Base-by-base conservation (phyloP, 2,329 filamentous ascomycete genomes). In the Aspergillus ochraceoroseus region DNA sequence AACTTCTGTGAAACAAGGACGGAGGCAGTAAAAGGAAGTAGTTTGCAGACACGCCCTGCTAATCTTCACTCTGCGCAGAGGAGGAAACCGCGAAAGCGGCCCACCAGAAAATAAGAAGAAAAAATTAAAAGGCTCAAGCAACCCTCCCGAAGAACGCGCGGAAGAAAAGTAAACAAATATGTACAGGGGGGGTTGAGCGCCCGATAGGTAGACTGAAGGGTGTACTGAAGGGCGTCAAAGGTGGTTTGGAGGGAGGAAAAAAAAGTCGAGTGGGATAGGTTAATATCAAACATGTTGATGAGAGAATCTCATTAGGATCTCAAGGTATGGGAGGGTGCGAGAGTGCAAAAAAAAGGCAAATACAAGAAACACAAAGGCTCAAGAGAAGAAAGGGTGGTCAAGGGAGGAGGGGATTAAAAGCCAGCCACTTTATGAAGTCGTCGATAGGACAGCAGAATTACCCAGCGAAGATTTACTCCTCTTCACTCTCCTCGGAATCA, bases 401-500 rank as follows among this genome's bases (percentile, higher is more conserved):
- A 48, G 35, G 15, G 15, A n/a, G 13, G 39, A 38, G 12, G 51
- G 47, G 26, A 28, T 37, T 17, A 18, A 14, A 38, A 31, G 12
- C 25, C 7, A 23, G 25, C 9, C 14, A 40, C 20, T 8, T 8
- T 25, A 31, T 22, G 23, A 17, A 15, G 27, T 17, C 9, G 5
- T 22, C 20, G 5, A 29, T 8, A 33, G 26, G 32, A 28, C 17
- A 20, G 15, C 20, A 15, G 11, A 31, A 22, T 30, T 19, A 32
- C 11, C 14, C 26, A 40, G n/a, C 18, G 18, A 35, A 18, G 3
- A 29, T 36, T 57, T 63, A 72, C 58, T 73, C 70, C 49, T 72
- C 70, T 48, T 72, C 70, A 44, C 70, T 72, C 55, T 72, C 70
- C 41, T 71, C 70, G 12, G 67, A 68, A 44, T 69, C 68, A 49